phyloP scores from a whole-genome alignment of 441 rosid species.

The Caryocar brasiliense region DNA sequence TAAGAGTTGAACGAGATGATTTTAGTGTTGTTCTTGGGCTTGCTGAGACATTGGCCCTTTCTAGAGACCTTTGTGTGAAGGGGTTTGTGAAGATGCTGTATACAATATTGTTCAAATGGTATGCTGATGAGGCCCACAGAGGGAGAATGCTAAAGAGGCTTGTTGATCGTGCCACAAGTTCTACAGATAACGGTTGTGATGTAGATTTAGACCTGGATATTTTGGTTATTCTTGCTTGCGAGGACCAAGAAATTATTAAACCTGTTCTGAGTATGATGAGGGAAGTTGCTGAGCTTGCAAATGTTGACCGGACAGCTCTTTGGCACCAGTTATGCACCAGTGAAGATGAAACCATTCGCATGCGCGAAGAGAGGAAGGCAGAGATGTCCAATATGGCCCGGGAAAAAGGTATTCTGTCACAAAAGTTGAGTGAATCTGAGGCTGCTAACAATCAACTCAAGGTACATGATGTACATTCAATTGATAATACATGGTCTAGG shows the following conservation, averaged over 20 bases:
- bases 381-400: slow-evolving; percentile 55
- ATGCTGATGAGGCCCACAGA: slow-evolving; percentile 70
- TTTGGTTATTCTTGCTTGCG: slow-evolving; percentile 67
- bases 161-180: slow-evolving; percentile 68
- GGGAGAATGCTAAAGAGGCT: slow-evolving; percentile 82
- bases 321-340: slow-evolving; percentile 87
- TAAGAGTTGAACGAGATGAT: no score
- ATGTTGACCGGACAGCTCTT: slow-evolving; percentile 88
- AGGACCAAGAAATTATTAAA: slow-evolving; percentile 71
- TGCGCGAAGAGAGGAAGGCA: slow-evolving; percentile 61
- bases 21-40: slow-evolving; percentile 74
- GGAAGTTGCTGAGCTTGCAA: slow-evolving; percentile 88
- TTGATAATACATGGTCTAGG: no score
- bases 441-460: slow-evolving; percentile 61
- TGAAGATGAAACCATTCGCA: slow-evolving; percentile 68
- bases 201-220: slow-evolving; percentile 78
- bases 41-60: slow-evolving; percentile 84
- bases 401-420: slow-evolving; percentile 54
- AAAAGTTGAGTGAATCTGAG: slow-evolving; percentile 74
- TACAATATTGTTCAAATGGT: slow-evolving; percentile 76
- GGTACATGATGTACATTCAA: slow-evolving; percentile 57
- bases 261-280: slow-evolving; percentile 80
- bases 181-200: slow-evolving; percentile 54
- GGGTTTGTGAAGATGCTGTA: slow-evolving; percentile 80
- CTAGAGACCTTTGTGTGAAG: slow-evolving; percentile 64